phyloP scores from a whole-genome alignment of 2,329 filamentous ascomycete genomes.

The Fusarium sp. region DNA sequence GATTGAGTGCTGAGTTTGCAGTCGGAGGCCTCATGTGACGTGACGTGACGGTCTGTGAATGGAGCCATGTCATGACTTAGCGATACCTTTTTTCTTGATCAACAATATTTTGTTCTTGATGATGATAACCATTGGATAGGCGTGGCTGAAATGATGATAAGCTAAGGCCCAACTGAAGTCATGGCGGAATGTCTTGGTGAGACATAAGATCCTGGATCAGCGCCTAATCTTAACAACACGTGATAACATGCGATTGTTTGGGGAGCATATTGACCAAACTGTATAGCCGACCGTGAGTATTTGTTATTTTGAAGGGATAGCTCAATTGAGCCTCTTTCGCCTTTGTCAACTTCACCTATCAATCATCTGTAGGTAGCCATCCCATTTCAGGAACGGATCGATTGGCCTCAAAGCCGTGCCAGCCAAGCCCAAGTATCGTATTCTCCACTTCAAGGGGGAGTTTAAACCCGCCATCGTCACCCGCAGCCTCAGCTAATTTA shows the following conservation, averaged over 20 bases:
- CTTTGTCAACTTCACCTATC: neutral
- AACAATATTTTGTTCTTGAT: constrained; percentile 5
- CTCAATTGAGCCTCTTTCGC: neutral
- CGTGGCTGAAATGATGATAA: constrained; percentile 15
- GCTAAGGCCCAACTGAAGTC: constrained; percentile 10
- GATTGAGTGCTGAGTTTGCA: neutral
- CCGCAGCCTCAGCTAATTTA: constrained; percentile 29
- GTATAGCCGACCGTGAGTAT: too few relatives aligned
- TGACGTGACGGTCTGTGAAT: neutral
- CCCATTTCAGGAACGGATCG: constrained; percentile 20
- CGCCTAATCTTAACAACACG: constrained; percentile 6
- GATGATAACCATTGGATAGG: constrained; percentile 1
- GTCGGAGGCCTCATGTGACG: neutral
- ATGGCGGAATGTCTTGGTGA: constrained; percentile 24
- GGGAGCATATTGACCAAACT: neutral
- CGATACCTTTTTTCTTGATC: constrained; percentile 24
- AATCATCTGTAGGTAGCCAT: neutral
- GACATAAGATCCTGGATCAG: constrained; percentile 15
- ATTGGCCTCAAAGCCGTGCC: constrained; percentile 30
- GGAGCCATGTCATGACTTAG: neutral
- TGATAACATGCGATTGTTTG: neutral
- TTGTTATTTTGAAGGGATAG: neutral
- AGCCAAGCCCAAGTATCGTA: constrained; percentile 14
- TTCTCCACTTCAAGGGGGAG: constrained; percentile 37
- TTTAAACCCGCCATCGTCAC: constrained; percentile 8